Evolutionary conservation across 225 moss, liverwort and hornwort species (phyloP).

Genomic region (Pseudisothecium myosuroides): DNA sequence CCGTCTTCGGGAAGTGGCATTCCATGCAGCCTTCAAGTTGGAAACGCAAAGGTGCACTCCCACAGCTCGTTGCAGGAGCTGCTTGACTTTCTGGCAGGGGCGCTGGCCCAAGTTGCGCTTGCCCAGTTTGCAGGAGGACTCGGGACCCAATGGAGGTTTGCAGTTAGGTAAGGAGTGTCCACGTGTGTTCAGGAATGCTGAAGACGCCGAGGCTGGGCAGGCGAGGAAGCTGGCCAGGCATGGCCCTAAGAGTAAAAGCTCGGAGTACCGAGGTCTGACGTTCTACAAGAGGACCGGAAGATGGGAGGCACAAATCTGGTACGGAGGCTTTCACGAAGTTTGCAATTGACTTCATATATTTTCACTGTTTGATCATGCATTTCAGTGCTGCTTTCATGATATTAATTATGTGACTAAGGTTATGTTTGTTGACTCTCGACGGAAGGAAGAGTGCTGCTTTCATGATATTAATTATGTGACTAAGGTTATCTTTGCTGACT

Average conservation of each 20-base stretch:
- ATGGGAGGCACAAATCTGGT: constrained; percentile 64
- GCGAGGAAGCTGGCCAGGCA: neutral
- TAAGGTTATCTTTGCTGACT: neutral
- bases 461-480: no score
- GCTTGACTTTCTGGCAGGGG: neutral
- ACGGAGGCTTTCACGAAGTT: neutral
- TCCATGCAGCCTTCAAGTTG: neutral
- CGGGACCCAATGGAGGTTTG: no score
- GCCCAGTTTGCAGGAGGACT: neutral
- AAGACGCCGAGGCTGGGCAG: neutral
- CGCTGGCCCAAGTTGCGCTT: neutral
- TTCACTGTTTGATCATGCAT: neutral
- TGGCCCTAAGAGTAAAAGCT: constrained; percentile 27
- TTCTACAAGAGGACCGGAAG: constrained; percentile 24
- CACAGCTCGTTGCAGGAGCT: neutral
- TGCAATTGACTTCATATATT: no score
- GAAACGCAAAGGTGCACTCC: neutral
- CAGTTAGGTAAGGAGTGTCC: neutral
- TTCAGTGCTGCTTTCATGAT: no score
- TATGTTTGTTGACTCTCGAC: no score
- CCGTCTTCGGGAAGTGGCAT: neutral
- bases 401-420: no score
- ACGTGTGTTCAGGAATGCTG: no score
- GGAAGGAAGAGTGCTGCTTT: no score
- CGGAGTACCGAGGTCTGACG: constrained; percentile 17